Base-by-base conservation (phyloP, 2,329 filamentous ascomycete species). In the Clarireedia paspali region DNA sequence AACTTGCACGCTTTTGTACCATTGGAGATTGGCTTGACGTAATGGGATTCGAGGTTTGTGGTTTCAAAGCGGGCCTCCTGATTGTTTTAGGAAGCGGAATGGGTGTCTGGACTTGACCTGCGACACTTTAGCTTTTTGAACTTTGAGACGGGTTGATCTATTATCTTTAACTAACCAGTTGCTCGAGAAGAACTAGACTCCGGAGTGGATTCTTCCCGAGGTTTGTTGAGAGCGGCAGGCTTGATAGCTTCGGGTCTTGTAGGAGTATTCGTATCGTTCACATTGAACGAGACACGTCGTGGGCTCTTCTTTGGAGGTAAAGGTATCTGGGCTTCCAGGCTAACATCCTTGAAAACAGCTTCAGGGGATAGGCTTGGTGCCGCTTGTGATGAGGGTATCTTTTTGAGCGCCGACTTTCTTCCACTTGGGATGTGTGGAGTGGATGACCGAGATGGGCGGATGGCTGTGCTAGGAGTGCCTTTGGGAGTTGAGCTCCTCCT, bases 401-500 rank as follows among this genome's bases (percentile, higher is more conserved):
- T 50, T 24, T 63, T 67, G 5, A 66, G 44, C 48, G 61, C 56
- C 10, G 65, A 63, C 47, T 64, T 67, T 34, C 61, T 60, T 10
- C 62, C 60, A 26, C 30, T 56, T 15, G 66, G 64, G 34, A 67
- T 61, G 42, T 62, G 63, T 2, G 65, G 55, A 12, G 66, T 67
- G 1, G 63, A 60, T 4, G 64, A 66, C 44, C 61, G 60, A 12
- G 48, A 48, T 34, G 57, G 57, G 12, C 59, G 59, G 27, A 60
- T 58, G 5, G 58, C 52, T 17, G 61, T 56, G 5, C 55, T 49
- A 20, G 56, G 38, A 50, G 48, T 36, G 39, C 49, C 15, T 36
- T 57, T 53, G 17, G 52, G 59, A 6, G 47, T 50, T 40, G 50
- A 58, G 50, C 46, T 57, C 47, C 48, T 47, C 34, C 17, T 40